Conservation (phyloP, 2,329 filamentous ascomycete genomes). For the Penicillium sp. region DNA sequence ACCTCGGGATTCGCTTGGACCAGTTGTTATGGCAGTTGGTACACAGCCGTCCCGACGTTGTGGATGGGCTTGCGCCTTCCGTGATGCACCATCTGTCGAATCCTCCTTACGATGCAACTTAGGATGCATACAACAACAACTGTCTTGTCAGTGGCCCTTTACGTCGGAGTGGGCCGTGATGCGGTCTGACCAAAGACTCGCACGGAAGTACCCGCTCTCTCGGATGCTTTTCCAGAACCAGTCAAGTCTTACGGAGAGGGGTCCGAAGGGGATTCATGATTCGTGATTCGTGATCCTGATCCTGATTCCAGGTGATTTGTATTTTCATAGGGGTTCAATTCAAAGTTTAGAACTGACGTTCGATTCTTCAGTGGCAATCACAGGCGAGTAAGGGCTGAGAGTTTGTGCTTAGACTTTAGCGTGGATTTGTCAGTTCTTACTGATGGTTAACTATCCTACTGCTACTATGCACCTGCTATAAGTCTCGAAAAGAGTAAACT, state of each 20-base stretch:
- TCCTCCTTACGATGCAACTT: background rate
- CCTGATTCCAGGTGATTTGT: no score
- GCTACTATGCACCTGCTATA: background rate
- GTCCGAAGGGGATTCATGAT: background rate
- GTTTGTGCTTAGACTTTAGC: background rate
- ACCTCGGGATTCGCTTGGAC: no score
- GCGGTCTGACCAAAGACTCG: background rate
- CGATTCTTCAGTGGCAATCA: no score
- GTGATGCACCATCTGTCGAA: background rate
- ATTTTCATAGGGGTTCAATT: no score
- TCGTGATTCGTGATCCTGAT: background rate
- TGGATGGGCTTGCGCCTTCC: background rate
- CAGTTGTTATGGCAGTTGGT: no score
- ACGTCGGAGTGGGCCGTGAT: background rate
- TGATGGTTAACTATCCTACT: background rate
- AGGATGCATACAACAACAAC: background rate
- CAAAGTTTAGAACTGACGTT: no score
- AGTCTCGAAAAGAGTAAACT: background rate
- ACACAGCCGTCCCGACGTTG: background rate
- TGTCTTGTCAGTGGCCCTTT: no score
- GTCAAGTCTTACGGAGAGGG: constrained; percentile 1
- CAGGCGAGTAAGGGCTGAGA: no score
- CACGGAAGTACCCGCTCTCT: constrained; percentile 13
- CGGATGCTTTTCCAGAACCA: constrained; percentile 10
- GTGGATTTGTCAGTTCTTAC: background rate